phyloP scores from a whole-genome alignment of 225 moss, liverwort and hornwort genomes.

The Marchantia paleacea region DNA sequence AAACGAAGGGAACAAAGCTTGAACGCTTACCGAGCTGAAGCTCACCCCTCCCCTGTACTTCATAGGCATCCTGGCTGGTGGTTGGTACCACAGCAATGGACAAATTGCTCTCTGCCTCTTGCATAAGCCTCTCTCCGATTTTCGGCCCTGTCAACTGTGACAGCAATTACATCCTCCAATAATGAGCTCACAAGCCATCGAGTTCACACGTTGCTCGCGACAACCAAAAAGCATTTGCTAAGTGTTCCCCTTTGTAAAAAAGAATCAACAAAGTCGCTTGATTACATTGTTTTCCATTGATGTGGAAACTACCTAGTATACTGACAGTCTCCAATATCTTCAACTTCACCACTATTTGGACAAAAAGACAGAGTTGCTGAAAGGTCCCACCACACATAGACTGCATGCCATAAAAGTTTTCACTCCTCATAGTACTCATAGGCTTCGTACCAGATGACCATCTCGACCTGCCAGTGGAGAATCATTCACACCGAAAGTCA shows the following conservation, averaged over 20 bases:
- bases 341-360: not conserved
- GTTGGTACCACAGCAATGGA: conserved; percentile 84
- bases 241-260: no score
- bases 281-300: not conserved
- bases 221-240: not conserved
- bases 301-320: not conserved
- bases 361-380: not conserved
- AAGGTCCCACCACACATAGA: not conserved
- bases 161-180: not conserved
- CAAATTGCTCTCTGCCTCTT: conserved; percentile 84
- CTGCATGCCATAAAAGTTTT: not conserved
- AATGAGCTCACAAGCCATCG: not conserved
- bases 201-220: not conserved
- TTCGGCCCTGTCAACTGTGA: conserved; percentile 81
- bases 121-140: conserved; percentile 77
- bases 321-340: not conserved
- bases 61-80: conserved; percentile 85
- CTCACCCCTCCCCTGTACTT: conserved; percentile 97
- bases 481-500: conserved; percentile 96
- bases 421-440: not conserved
- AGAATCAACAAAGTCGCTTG: not conserved
- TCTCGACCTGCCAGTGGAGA: conserved; percentile 90
- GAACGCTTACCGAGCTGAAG: conserved; percentile 65
- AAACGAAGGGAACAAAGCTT: not conserved
- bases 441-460: conserved; percentile 51